Conservation (phyloP, 139 green algal species). For the Chlorokybus atmophyticus region DNA sequence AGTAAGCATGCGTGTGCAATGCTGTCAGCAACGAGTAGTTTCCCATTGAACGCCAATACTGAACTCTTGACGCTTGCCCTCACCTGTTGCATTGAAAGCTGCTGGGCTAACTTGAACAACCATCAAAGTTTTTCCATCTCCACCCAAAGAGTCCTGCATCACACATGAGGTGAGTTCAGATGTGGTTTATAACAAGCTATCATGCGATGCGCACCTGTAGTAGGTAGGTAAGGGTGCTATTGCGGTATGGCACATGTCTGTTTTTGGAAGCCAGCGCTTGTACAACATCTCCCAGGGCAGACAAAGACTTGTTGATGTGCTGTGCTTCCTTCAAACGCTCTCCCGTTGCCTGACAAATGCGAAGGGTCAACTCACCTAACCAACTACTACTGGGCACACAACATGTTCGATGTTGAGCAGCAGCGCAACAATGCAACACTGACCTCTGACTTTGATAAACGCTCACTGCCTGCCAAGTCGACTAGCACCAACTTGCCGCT, state of each 20-base stretch:
- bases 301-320: constrained; percentile 46
- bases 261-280: constrained; percentile 11
- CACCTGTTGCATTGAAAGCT: no score
- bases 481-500: constrained; percentile 66
- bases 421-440: no score
- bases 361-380: no score
- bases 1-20: no score
- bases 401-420: no score
- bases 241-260: constrained; percentile 18
- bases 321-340: constrained; percentile 63
- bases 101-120: constrained; percentile 22
- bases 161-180: background rate
- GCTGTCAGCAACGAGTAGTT: no score
- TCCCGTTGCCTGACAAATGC: constrained; percentile 44
- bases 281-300: constrained; percentile 35
- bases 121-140: constrained; percentile 27
- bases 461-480: constrained; percentile 74
- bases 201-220: constrained; percentile 6
- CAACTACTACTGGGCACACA: no score
- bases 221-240: constrained; percentile 13
- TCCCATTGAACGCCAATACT: no score
- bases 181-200: background rate
- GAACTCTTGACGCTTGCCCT: no score
- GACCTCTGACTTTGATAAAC: constrained; percentile 35
- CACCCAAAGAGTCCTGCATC: constrained; percentile 21